phyloP scores from a whole-genome alignment of 768 basidiomycete species.

The Leucocoprinus sp. region DNA sequence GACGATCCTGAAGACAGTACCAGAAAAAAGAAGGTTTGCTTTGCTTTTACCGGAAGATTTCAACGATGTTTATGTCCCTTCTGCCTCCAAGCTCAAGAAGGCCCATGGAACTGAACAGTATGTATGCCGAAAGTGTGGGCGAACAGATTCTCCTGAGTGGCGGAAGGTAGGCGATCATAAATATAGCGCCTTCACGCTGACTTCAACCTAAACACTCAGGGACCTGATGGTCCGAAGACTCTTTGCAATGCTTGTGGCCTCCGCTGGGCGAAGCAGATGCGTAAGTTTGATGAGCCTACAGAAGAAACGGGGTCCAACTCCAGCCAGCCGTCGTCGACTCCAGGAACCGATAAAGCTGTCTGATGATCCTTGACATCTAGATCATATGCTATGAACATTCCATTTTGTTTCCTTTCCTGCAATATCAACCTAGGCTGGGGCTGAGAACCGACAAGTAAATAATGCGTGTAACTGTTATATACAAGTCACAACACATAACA shows the following conservation, averaged over 20 bases:
- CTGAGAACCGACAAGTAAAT: no score
- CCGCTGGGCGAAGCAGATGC: conserved; percentile 76
- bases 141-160: conserved; percentile 98
- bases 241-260: conserved; percentile 95
- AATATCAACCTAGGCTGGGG: no score
- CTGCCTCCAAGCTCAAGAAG: conserved; percentile 35
- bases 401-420: background rate
- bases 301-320: conserved; percentile 11
- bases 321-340: background rate
- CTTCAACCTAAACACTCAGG: conserved; percentile 33
- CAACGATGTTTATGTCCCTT: background rate
- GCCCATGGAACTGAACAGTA: conserved; percentile 52
- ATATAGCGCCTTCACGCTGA: conserved; percentile 1
- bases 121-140: conserved; percentile 87
- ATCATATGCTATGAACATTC: background rate
- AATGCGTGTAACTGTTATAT: background rate
- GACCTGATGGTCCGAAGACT: conserved; percentile 94
- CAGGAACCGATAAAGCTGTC: background rate
- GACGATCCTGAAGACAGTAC: conserved; percentile 43
- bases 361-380: background rate
- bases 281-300: conserved; percentile 29
- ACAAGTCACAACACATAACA: background rate
- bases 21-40: conserved; percentile 57
- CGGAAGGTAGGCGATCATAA: conserved; percentile 51
- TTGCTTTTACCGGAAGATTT: background rate